These are phyloP conservation scores for Monilinia vaccinii-corymbosi DNA, from an alignment of 2,329 filamentous ascomycete genomes.

Conservation along the genomic window DNA sequence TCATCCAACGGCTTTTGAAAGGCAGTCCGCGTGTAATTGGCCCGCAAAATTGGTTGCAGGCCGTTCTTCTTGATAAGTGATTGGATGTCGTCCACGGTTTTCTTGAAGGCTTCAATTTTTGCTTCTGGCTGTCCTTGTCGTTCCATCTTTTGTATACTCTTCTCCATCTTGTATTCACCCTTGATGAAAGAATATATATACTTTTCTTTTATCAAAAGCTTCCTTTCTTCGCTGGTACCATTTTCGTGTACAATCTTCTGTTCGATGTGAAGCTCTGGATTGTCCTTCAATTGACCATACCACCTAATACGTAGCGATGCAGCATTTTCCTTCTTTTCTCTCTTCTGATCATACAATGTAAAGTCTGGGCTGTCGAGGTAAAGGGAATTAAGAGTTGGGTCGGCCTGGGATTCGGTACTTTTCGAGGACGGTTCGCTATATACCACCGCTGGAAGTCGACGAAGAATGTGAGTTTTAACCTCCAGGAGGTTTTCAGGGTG, in stretches of 20 bases:
- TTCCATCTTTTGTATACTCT: conserved; percentile 79
- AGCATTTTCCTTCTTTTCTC: conserved; percentile 65
- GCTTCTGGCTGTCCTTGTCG: conserved; percentile 59
- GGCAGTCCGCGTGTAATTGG: conserved; percentile 88
- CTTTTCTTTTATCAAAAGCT: conserved; percentile 85
- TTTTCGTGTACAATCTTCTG: conserved; percentile 78
- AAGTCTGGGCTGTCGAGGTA: conserved; percentile 92
- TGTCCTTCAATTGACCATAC: conserved; percentile 75
- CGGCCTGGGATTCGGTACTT: conserved; percentile 67
- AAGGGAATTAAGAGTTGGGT: conserved; percentile 87
- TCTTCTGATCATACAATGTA: conserved; percentile 76
- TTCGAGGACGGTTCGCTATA: conserved; percentile 86
- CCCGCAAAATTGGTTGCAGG: conserved; percentile 76
- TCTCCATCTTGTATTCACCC: conserved; percentile 86
- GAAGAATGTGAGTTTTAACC: conserved; percentile 91
- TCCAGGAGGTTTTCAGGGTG: conserved; percentile 92
- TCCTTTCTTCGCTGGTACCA: conserved; percentile 68
- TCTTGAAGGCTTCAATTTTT: conserved; percentile 60
- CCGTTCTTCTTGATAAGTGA: conserved; percentile 67
- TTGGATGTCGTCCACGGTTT: conserved; percentile 68
- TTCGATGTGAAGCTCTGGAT: conserved; percentile 76
- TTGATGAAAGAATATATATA: conserved; percentile 82
- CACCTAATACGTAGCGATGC: conserved; percentile 81
- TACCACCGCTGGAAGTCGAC: conserved; percentile 80
- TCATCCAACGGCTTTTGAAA: conserved; percentile 95